A percentile compares a stretch with the other conserved stretches of the same genome.
Conservation (phyloP, 2,329 filamentous ascomycete genomes). For the Zymoseptoria passerinii region DNA sequence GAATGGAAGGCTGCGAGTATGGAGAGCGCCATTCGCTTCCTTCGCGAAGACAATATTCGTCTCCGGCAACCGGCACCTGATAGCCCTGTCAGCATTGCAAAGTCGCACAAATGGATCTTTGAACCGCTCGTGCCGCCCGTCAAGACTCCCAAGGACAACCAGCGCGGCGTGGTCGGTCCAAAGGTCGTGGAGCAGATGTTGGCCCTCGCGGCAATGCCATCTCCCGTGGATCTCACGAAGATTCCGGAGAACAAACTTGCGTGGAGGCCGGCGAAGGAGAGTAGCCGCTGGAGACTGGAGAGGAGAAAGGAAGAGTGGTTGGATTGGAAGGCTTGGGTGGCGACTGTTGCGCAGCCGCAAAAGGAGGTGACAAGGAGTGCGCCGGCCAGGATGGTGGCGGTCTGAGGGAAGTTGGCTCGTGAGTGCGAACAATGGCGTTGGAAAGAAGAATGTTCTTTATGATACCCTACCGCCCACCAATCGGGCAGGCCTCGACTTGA, state of each 20-base stretch:
- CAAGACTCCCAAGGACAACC: conserved; percentile 29
- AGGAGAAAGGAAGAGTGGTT: conserved; percentile 58
- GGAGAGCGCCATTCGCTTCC: conserved; percentile 57
- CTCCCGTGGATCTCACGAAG: conserved; percentile 50
- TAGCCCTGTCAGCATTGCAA: conserved; percentile 9
- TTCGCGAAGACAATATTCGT: conserved; percentile 59
- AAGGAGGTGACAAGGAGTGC: not conserved
- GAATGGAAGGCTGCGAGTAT: conserved; percentile 57
- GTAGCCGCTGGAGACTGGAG: conserved; percentile 58
- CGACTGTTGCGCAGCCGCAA: not conserved
- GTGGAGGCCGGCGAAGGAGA: conserved; percentile 58
- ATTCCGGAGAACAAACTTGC: conserved; percentile 53
- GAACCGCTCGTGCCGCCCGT: conserved; percentile 47
- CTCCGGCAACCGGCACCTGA: conserved; percentile 41
- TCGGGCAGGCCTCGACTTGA: not conserved
- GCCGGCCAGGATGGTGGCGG: not conserved
- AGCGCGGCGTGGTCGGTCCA: conserved; percentile 46
- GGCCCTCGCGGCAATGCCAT: conserved; percentile 50
- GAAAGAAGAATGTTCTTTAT: not conserved
- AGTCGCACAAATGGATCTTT: conserved; percentile 52
- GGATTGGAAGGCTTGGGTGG: conserved; percentile 27
- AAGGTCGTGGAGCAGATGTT: conserved; percentile 59
- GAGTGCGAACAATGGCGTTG: not conserved
- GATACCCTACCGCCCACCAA: not conserved
- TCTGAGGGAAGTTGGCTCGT: not conserved